Conservation (phyloP, 2,329 filamentous ascomycete genomes). For the Ceratocystis diversiconidia region DNA sequence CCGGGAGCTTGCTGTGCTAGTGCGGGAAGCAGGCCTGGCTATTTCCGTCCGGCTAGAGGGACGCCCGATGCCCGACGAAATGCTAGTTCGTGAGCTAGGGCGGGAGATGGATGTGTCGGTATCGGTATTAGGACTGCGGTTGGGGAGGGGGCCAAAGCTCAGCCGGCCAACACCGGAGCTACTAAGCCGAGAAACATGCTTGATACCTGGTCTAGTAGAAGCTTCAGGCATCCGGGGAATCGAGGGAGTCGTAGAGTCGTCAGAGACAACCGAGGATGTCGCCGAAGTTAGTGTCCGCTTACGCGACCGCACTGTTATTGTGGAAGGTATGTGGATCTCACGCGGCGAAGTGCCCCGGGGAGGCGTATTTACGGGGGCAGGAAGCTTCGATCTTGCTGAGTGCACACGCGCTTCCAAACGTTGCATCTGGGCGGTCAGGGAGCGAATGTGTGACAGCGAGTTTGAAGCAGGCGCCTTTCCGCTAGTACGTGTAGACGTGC, state of each 20-base stretch:
- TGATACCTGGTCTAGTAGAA: slow-evolving; percentile 26
- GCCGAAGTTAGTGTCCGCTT: slow-evolving; percentile 51
- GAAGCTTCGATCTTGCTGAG: slow-evolving; percentile 78
- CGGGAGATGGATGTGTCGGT: slow-evolving; percentile 37
- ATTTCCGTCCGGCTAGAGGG: slow-evolving; percentile 41
- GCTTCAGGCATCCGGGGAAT: slow-evolving; percentile 24
- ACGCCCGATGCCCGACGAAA: slow-evolving; percentile 36
- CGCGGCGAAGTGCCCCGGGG: slow-evolving; percentile 63
- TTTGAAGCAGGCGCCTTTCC: slow-evolving; percentile 40
- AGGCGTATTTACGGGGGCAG: slow-evolving; percentile 63
- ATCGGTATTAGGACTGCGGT: slow-evolving; percentile 36
- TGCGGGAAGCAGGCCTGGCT: slow-evolving; percentile 50
- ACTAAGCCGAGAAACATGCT: slow-evolving; percentile 44
- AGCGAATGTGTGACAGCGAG: slow-evolving; percentile 84
- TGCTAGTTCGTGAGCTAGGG: slow-evolving; percentile 59
- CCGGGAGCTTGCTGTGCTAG: slow-evolving; percentile 42
- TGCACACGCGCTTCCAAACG: slow-evolving; percentile 88
- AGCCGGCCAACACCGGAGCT: slow-evolving; percentile 48
- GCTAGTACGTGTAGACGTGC: slow-evolving; percentile 35
- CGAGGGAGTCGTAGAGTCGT: slow-evolving; percentile 34
- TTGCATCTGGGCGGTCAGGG: slow-evolving; percentile 92
- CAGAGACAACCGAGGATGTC: slow-evolving; percentile 33
- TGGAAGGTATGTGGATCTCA: slow-evolving; percentile 36
- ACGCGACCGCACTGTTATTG: slow-evolving; percentile 51
- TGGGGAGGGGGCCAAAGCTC: slow-evolving; percentile 48